Evolutionary conservation across 345 rosid genomes (phyloP).

Genomic region (Lenwebbia sp.): DNA sequence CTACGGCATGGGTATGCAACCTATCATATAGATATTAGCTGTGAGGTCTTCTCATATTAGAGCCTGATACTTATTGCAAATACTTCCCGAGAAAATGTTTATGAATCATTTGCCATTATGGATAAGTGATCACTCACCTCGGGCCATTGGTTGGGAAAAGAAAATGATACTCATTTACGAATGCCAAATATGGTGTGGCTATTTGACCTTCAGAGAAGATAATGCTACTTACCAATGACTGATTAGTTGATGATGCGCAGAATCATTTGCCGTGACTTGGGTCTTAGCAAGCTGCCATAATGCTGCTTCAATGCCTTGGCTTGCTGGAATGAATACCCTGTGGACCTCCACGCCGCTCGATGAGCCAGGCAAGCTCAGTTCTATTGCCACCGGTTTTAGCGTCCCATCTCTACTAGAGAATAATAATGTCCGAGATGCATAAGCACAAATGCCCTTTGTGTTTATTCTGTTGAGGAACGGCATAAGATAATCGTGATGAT

Average conservation of each 20-base stretch:
- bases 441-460: conserved; percentile 28
- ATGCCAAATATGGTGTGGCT: background rate
- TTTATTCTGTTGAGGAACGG: conserved; percentile 34
- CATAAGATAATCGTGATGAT: conserved; percentile 53
- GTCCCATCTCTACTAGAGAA: conserved; percentile 23
- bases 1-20: conserved; percentile 64
- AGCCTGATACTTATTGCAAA: background rate
- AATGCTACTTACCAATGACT: conserved; percentile 43
- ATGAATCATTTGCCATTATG: background rate
- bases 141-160: background rate
- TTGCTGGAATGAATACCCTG: conserved; percentile 28
- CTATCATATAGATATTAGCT: conserved; percentile 3
- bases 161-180: background rate
- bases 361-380: conserved; percentile 31
- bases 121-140: background rate
- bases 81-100: background rate
- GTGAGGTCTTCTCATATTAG: background rate
- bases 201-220: background rate
- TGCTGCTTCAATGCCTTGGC: conserved; percentile 35
- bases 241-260: conserved; percentile 48
- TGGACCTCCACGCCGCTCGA: background rate
- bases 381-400: conserved; percentile 45
- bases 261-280: conserved; percentile 55
- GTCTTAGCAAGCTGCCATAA: conserved; percentile 54
- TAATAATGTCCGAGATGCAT: conserved; percentile 51